Conservation (phyloP, 148 eudicot genomes). For the Amaranthus hypochondriacus region DNA sequence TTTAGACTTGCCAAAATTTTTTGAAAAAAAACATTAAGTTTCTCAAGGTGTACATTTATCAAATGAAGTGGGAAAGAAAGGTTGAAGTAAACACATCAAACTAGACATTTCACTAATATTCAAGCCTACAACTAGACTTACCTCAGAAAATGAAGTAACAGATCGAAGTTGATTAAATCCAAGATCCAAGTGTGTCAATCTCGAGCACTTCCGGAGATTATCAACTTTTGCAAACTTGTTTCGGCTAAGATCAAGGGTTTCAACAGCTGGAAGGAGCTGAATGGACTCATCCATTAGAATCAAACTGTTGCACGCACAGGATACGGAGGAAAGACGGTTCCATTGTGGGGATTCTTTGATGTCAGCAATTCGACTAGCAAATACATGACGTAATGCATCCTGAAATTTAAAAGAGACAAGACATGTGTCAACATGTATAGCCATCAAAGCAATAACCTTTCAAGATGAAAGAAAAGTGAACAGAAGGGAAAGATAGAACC, state of each 20-base stretch:
- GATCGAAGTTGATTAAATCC: constrained; percentile 92
- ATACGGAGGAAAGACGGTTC: constrained; percentile 79
- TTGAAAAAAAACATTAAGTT: not conserved
- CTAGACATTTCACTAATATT: not conserved
- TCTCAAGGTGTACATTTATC: not conserved
- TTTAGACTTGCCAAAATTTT: not conserved
- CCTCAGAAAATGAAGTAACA: constrained; percentile 68
- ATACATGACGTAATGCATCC: constrained; percentile 95
- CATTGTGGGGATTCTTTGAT: constrained; percentile 89
- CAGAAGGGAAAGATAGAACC: not conserved
- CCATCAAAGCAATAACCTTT: not conserved
- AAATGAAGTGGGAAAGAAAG: not conserved
- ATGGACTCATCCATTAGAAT: constrained; percentile 93
- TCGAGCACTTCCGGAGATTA: constrained; percentile 76
- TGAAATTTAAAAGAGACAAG: constrained; percentile 21
- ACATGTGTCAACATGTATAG: not conserved
- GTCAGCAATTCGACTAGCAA: constrained; percentile 89
- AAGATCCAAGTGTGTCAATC: constrained; percentile 76
- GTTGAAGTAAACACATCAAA: not conserved
- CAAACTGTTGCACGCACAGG: constrained; percentile 81
- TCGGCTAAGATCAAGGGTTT: constrained; percentile 90
- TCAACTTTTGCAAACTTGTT: constrained; percentile 89
- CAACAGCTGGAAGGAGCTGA: constrained; percentile 83
- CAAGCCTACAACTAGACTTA: constrained; percentile 24
- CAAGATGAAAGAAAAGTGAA: not conserved